Evolutionary conservation across 164 flowering plant species (phyloP).

Genomic region (Stephania yunnanensis): DNA sequence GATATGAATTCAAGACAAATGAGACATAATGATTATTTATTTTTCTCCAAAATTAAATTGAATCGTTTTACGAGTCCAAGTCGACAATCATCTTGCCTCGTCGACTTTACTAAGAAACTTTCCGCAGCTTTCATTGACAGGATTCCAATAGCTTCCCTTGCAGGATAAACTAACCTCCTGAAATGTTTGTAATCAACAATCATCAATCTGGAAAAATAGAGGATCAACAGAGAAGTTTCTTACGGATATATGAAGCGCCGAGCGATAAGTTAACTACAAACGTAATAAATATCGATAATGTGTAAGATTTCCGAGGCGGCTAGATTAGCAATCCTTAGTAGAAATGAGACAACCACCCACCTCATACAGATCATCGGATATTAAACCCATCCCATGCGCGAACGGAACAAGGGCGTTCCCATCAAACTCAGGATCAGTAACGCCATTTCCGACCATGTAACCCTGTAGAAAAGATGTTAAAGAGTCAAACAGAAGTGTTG

Average conservation of each 20-base stretch:
- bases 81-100: slow-evolving; percentile 26
- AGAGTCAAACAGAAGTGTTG: background rate
- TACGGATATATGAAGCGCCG: background rate
- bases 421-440: slow-evolving; percentile 55
- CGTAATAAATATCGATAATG: no score
- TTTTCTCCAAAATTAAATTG: background rate
- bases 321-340: slow-evolving; percentile 4
- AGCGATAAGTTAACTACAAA: no score
- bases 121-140: slow-evolving; percentile 33
- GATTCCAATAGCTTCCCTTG: slow-evolving; percentile 50
- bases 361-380: slow-evolving; percentile 62
- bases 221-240: background rate
- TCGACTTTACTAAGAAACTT: slow-evolving; percentile 46
- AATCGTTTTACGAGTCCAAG: background rate
- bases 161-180: slow-evolving; percentile 49
- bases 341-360: slow-evolving; percentile 26
- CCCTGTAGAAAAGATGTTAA: slow-evolving; percentile 41
- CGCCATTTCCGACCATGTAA: slow-evolving; percentile 87
- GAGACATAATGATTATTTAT: background rate
- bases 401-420: slow-evolving; percentile 90
- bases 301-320: background rate
- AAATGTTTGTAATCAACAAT: slow-evolving; percentile 3
- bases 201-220: background rate
- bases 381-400: slow-evolving; percentile 92
- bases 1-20: background rate